Percentiles rank a stretch among this genome's conserved stretches.
Conservation (phyloP, 2,329 filamentous ascomycete species). For the Xylaria sp. region DNA sequence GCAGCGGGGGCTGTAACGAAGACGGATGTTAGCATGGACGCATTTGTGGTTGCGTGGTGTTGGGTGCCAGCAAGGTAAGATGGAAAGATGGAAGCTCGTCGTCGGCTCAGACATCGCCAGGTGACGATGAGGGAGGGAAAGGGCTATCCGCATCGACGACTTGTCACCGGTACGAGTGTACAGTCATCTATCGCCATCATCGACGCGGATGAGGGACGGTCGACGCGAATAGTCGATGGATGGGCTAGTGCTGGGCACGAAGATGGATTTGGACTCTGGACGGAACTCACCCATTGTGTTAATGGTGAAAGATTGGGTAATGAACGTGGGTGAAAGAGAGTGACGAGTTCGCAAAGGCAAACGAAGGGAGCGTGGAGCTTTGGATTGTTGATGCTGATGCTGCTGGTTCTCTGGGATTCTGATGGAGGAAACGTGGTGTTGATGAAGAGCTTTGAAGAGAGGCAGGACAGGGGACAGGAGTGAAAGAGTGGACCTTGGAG, state of each 20-base stretch:
- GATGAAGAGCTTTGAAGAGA: slow-evolving; percentile 9
- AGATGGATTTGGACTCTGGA: slow-evolving; percentile 33
- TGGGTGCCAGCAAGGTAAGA: not conserved
- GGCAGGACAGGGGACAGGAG: not conserved
- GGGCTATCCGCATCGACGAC: not conserved
- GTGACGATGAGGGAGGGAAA: not conserved
- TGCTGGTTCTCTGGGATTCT: slow-evolving; percentile 14
- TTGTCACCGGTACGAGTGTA: not conserved
- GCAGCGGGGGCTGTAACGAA: slow-evolving; percentile 40
- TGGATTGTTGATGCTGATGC: not conserved
- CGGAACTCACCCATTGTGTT: slow-evolving; percentile 49
- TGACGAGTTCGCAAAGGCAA: slow-evolving; percentile 7
- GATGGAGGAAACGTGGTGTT: slow-evolving; percentile 1
- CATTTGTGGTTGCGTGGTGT: slow-evolving; percentile 7
- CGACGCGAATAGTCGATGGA: not conserved
- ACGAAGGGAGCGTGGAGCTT: slow-evolving; percentile 4
- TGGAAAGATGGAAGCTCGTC: not conserved
- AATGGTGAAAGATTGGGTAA: slow-evolving; percentile 11
- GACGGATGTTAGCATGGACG: slow-evolving; percentile 16
- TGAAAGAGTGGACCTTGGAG: slow-evolving; percentile 25
- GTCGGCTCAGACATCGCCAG: slow-evolving; percentile 1
- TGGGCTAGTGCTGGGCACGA: slow-evolving; percentile 1
- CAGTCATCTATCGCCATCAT: slow-evolving; percentile 2
- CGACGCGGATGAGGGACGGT: not conserved
- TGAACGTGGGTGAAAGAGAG: not conserved